These are phyloP conservation scores for Capsicum rhomboideum DNA, from an alignment of 257 asterid species.

Conservation along the genomic window DNA sequence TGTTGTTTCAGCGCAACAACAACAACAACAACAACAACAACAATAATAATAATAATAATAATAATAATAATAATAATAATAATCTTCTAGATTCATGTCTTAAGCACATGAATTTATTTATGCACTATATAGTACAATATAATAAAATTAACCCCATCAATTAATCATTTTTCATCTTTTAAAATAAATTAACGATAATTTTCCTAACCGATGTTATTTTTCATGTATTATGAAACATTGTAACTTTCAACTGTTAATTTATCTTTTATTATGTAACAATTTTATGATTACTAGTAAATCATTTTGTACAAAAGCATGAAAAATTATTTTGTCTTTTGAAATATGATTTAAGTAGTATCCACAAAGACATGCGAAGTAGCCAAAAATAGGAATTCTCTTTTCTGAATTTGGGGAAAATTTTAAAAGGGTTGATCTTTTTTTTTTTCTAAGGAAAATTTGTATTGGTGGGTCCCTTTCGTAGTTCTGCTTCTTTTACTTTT, in stretches of 20 bases:
- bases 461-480: background rate
- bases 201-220: background rate
- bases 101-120: background rate
- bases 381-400: background rate
- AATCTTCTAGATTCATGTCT: background rate
- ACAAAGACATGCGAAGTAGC: background rate
- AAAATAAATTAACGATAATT: background rate
- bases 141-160: background rate
- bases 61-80: no score
- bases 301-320: background rate
- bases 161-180: background rate
- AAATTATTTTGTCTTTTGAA: background rate
- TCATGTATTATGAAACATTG: background rate
- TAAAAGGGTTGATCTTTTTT: background rate
- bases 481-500: background rate
- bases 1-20: no score
- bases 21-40: no score
- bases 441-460: no score
- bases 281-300: no score
- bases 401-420: background rate
- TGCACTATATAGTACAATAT: background rate
- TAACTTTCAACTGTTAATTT: background rate
- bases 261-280: no score
- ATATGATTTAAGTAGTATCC: background rate
- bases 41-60: no score